Conservation (phyloP, 495 filamentous ascomycete species). For the Monascus purpureus region DNA sequence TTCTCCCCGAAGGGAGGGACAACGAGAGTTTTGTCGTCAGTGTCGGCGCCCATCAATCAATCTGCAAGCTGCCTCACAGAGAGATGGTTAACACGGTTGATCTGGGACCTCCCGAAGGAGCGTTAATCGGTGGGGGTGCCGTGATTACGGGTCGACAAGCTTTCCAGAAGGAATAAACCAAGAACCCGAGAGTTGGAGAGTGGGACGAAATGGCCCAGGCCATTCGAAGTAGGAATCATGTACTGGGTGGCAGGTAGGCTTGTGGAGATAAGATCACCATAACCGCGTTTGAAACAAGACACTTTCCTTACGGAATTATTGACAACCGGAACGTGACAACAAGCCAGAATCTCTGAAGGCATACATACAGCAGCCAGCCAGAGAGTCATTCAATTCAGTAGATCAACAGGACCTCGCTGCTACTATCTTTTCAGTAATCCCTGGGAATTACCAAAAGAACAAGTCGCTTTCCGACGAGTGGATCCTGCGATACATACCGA, state of each 20-base stretch:
- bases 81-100: constrained; percentile 67
- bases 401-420: constrained; percentile 33
- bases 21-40: constrained; percentile 12
- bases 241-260: constrained; percentile 23
- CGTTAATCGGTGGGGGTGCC: constrained; percentile 40
- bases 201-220: constrained; percentile 30
- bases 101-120: constrained; percentile 34
- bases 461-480: constrained; percentile 38
- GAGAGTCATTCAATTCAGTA: constrained; percentile 15
- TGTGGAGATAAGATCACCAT: too few relatives aligned
- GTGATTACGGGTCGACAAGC: constrained; percentile 35
- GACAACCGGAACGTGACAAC: constrained; percentile 26
- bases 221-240: constrained; percentile 26
- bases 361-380: constrained; percentile 9
- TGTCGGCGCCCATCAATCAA: constrained; percentile 56
- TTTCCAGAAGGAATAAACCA: constrained; percentile 6
- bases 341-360: constrained; percentile 15
- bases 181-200: constrained; percentile 18
- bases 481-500: constrained; percentile 15
- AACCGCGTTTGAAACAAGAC: constrained; percentile 15
- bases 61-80: constrained; percentile 36
- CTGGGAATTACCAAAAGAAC: constrained; percentile 16
- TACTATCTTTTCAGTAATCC: constrained; percentile 10
- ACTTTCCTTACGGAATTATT: constrained; percentile 6
- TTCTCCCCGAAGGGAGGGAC: constrained; percentile 27